Percentiles rank a stretch among this genome's conserved stretches.
Evolutionary conservation across 495 filamentous ascomycete species (phyloP).

Genomic region (Penicillium longicatenatum): DNA sequence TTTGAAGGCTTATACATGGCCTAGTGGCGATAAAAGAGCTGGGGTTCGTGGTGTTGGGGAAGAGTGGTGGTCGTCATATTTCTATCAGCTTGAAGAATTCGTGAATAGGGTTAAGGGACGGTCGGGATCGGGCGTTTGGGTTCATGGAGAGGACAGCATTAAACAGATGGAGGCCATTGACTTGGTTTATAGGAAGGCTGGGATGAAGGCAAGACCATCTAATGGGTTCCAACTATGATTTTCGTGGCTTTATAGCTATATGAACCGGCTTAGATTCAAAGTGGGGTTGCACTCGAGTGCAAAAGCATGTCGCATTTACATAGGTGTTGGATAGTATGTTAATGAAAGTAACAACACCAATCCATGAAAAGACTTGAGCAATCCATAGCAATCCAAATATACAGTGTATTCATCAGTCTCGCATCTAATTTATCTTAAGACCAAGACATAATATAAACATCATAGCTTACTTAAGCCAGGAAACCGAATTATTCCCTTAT

Average conservation of each 20-base stretch:
- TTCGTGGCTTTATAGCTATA: no score
- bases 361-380: not conserved
- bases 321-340: not conserved
- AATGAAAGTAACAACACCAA: not conserved
- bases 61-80: constrained; percentile 52
- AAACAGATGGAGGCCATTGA: constrained; percentile 56
- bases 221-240: not conserved
- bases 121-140: constrained; percentile 46
- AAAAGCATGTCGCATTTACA: not conserved
- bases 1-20: constrained; percentile 50
- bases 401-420: not conserved
- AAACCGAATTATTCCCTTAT: not conserved
- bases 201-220: constrained; percentile 12
- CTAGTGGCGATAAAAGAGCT: constrained; percentile 35
- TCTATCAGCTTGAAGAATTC: constrained; percentile 58
- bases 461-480: not conserved
- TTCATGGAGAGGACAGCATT: constrained; percentile 53
- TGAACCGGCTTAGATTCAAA: no score
- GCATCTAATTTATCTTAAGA: not conserved
- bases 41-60: not conserved
- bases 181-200: constrained; percentile 49
- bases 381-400: not conserved
- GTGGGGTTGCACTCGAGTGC: no score
- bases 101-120: constrained; percentile 53
- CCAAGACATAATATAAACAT: not conserved